Percentiles rank a stretch among this genome's conserved stretches.
Conservation (phyloP, 768 basidiomycete species). For the Daedalea quercina region DNA sequence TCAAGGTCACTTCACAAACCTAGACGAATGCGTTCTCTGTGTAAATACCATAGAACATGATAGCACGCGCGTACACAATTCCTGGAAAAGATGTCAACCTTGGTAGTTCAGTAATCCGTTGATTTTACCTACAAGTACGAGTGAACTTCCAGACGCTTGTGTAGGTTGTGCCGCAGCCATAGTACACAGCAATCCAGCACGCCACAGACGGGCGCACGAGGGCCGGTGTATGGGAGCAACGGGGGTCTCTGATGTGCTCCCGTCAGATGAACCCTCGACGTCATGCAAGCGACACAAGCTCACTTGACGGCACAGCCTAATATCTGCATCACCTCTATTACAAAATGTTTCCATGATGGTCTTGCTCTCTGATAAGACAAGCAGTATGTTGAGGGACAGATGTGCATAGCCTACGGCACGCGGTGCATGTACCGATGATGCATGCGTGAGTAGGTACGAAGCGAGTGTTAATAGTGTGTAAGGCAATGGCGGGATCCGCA, state of each 20-base stretch:
- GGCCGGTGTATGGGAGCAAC: constrained; percentile 34
- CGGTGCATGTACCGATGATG: constrained; percentile 50
- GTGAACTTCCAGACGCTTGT: constrained; percentile 50
- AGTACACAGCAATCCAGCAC: constrained; percentile 63
- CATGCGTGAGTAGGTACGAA: constrained; percentile 63
- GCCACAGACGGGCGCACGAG: constrained; percentile 46
- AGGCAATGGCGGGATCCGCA: constrained; percentile 30
- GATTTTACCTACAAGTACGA: constrained; percentile 44
- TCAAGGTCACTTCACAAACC: constrained; percentile 31
- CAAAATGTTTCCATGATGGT: constrained; percentile 41
- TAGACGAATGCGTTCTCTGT: constrained; percentile 44
- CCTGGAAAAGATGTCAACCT: constrained; percentile 23
- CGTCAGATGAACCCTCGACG: neutral
- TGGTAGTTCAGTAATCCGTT: no score
- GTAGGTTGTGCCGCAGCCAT: constrained; percentile 67
- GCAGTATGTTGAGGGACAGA: constrained; percentile 46
- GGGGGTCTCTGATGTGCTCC: constrained; percentile 39
- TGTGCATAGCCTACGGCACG: constrained; percentile 59
- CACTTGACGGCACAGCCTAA: constrained; percentile 63
- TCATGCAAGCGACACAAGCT: constrained; percentile 7
- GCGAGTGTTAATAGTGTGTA: constrained; percentile 49
- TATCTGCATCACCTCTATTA: constrained; percentile 30
- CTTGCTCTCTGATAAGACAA: constrained; percentile 43
- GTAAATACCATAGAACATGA: constrained; percentile 50
- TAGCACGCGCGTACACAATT: constrained; percentile 50